phyloP scores from a whole-genome alignment of 257 asterid species.

The Thymus mandschuricus region DNA sequence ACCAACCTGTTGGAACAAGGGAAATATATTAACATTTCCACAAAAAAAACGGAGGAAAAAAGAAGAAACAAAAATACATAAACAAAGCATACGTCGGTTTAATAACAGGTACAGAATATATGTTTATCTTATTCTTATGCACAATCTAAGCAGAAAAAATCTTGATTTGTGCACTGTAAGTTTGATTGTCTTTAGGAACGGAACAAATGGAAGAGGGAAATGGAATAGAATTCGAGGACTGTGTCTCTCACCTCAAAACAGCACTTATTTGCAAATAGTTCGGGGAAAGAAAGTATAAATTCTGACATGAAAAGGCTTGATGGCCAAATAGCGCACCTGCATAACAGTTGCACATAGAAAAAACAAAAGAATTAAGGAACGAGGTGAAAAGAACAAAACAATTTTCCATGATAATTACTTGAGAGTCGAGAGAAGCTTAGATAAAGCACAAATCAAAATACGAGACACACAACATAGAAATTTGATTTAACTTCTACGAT shows the following conservation, averaged over 20 bases:
- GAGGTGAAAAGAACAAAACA: conserved; percentile 12
- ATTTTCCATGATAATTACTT: background rate
- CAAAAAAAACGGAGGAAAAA: background rate
- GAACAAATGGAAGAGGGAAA: conserved; percentile 8
- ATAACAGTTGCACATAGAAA: conserved; percentile 28
- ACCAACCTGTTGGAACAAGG: conserved; percentile 65
- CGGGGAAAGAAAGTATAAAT: conserved; percentile 88
- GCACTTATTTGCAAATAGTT: conserved; percentile 65
- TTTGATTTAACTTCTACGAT: background rate
- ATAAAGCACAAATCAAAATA: background rate
- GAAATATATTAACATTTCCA: conserved; percentile 14
- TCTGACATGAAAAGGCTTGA: conserved; percentile 93
- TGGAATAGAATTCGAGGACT: background rate
- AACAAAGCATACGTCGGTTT: background rate
- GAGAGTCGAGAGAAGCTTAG: background rate
- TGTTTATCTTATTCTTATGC: background rate
- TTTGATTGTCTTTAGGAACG: conserved; percentile 11
- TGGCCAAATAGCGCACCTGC: conserved; percentile 96
- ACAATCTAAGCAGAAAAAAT: background rate
- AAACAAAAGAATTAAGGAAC: conserved; percentile 6
- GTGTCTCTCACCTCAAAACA: conserved; percentile 86
- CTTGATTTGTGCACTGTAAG: background rate
- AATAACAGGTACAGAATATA: background rate
- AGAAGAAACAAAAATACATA: background rate
- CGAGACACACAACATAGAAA: background rate